Conservation (phyloP, 2,329 filamentous ascomycete genomes). For the Verruconis gallopava region DNA sequence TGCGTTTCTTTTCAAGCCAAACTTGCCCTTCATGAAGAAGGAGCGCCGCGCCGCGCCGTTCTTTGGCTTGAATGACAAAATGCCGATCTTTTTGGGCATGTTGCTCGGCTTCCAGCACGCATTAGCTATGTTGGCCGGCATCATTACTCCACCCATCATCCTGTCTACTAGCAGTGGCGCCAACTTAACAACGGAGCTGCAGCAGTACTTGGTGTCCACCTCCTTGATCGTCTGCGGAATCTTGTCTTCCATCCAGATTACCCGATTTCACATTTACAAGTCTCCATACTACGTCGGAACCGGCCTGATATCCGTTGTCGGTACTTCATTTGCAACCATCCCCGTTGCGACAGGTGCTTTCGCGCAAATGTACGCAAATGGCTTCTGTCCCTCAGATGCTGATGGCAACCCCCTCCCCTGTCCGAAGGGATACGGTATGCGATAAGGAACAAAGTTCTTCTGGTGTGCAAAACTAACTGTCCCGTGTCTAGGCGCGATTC, state of each 20-base stretch:
- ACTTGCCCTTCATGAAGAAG: slow-evolving; percentile 69
- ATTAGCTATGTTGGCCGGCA: slow-evolving; percentile 53
- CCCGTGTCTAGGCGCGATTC: neutral
- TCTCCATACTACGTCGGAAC: slow-evolving; percentile 59
- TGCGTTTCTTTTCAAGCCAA: slow-evolving; percentile 69
- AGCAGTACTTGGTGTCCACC: slow-evolving; percentile 69
- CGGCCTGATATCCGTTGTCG: slow-evolving; percentile 66
- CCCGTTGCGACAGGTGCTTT: slow-evolving; percentile 60
- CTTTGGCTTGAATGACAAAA: slow-evolving; percentile 67
- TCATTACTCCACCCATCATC: slow-evolving; percentile 69
- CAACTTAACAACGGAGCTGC: slow-evolving; percentile 45
- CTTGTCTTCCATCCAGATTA: slow-evolving; percentile 64
- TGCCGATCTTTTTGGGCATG: slow-evolving; percentile 62
- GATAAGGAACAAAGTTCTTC: slow-evolving; percentile 23
- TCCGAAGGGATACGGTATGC: slow-evolving; percentile 61
- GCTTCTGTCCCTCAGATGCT: slow-evolving; percentile 47
- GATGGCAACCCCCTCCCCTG: slow-evolving; percentile 57
- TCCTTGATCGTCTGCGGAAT: slow-evolving; percentile 67
- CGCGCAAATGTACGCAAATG: slow-evolving; percentile 63
- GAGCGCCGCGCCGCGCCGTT: slow-evolving; percentile 52
- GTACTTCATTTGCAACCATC: slow-evolving; percentile 68
- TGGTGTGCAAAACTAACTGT: neutral
- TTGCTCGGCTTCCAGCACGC: slow-evolving; percentile 70
- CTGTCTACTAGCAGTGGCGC: slow-evolving; percentile 47
- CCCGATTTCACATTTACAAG: slow-evolving; percentile 56